phyloP scores from a whole-genome alignment of 257 asterid genomes.

The Verbena officinalis region DNA sequence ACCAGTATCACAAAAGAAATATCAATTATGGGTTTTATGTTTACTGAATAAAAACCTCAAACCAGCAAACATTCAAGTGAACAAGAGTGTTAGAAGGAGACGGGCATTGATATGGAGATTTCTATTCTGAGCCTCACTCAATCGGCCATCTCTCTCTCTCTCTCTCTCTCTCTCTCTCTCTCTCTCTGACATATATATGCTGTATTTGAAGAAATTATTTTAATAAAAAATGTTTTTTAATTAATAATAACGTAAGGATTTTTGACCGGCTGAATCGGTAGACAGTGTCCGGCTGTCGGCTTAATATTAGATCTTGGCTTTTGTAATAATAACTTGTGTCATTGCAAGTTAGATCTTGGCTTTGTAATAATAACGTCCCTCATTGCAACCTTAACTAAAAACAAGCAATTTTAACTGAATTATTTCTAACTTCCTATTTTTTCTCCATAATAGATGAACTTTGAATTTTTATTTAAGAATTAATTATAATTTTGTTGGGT shows the following conservation, averaged over 20 bases:
- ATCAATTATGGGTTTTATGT: conserved; percentile 15
- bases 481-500: too few relatives aligned
- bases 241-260: conserved; percentile 17
- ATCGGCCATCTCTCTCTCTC: conserved; percentile 33
- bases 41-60: background rate
- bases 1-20: background rate
- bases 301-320: background rate
- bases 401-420: too few relatives aligned
- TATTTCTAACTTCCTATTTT: too few relatives aligned
- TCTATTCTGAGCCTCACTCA: conserved; percentile 31
- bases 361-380: background rate
- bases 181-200: conserved; percentile 10
- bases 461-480: too few relatives aligned
- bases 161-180: background rate
- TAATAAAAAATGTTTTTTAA: background rate
- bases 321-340: background rate
- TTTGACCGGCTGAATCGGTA: conserved; percentile 44
- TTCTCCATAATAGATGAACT: too few relatives aligned
- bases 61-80: conserved; percentile 5
- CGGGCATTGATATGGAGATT: conserved; percentile 24
- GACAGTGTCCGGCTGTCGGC: conserved; percentile 25
- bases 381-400: background rate
- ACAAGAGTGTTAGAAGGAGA: conserved; percentile 20
- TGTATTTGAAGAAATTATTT: conserved; percentile 18
- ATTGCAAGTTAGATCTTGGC: background rate